phyloP scores from a whole-genome alignment of 805 yeast genomes.

The Babjeviella inositovora region DNA sequence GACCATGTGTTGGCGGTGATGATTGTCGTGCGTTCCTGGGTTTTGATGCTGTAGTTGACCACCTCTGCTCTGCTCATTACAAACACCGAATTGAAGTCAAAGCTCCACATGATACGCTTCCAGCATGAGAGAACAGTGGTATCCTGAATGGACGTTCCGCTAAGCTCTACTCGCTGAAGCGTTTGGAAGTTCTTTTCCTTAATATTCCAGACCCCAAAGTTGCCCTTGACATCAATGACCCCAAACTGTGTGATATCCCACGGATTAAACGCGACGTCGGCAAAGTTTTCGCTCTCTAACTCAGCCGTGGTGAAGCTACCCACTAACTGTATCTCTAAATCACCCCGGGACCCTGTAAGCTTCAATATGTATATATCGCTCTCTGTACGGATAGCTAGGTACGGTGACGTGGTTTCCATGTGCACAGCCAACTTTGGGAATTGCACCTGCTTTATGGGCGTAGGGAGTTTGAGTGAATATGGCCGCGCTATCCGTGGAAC shows the following conservation, averaged over 20 bases:
- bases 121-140: not conserved
- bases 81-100: not conserved
- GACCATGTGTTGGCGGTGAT: conserved; percentile 40
- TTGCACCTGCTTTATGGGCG: conserved; percentile 17
- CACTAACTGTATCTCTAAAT: conserved; percentile 4
- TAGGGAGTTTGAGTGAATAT: conserved; percentile 5
- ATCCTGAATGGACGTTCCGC: not conserved
- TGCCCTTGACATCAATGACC: conserved; percentile 34
- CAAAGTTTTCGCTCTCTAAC: conserved; percentile 10
- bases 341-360: conserved; percentile 4
- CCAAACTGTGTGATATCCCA: conserved; percentile 18
- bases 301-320: conserved; percentile 8
- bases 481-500: not conserved
- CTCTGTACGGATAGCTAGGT: conserved; percentile 13
- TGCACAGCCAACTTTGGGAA: conserved; percentile 3
- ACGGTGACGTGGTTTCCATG: conserved; percentile 4
- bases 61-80: not conserved
- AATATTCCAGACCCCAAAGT: conserved; percentile 23
- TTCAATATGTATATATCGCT: conserved; percentile 10
- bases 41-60: too few species aligned
- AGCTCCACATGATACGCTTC: conserved; percentile 1
- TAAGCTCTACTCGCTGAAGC: conserved; percentile 1
- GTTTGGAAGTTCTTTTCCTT: conserved; percentile 5
- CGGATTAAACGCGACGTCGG: conserved; percentile 29
- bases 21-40: conserved; percentile 13